Conservation (phyloP, 2,329 filamentous ascomycete species). For the Scytalidium sp. region DNA sequence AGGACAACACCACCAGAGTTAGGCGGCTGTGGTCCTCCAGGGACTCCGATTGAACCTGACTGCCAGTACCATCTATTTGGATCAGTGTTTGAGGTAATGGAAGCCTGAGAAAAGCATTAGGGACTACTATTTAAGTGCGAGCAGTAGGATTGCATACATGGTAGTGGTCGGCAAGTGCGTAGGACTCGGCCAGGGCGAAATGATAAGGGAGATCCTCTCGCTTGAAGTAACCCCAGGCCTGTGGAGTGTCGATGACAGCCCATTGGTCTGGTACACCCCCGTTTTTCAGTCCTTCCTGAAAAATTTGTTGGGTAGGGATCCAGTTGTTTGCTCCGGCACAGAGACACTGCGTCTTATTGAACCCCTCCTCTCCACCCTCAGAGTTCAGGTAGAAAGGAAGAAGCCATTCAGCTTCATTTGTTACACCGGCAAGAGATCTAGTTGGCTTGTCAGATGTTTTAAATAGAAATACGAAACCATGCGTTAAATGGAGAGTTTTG, state of each 20-base stretch:
- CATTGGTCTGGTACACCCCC: conserved; percentile 47
- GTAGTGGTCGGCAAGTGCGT: conserved; percentile 52
- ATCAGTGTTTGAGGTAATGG: conserved; percentile 39
- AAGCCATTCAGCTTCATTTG: conserved; percentile 38
- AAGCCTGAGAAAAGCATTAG: conserved; percentile 27
- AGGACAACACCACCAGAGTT: conserved; percentile 36
- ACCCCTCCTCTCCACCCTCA: conserved; percentile 41
- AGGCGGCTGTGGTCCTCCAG: conserved; percentile 33
- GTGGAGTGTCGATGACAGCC: conserved; percentile 49
- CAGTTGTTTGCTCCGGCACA: conserved; percentile 48
- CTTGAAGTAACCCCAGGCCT: conserved; percentile 48
- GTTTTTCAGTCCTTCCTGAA: conserved; percentile 30
- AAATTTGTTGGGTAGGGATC: conserved; percentile 44
- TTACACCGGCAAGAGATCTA: conserved; percentile 11
- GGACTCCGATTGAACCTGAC: conserved; percentile 39
- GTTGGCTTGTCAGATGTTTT: conserved; percentile 2
- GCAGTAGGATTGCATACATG: conserved; percentile 26
- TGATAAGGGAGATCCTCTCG: conserved; percentile 47
- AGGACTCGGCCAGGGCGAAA: conserved; percentile 50
- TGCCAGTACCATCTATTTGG: conserved; percentile 41
- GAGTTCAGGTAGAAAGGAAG: conserved; percentile 53
- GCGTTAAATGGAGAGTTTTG: too few relatives aligned
- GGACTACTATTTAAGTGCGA: background rate
- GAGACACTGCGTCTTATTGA: conserved; percentile 48
- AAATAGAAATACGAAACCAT: background rate